Evolutionary conservation across 805 yeast species (phyloP).

Genomic region (Metschnikowia gelsemii): DNA sequence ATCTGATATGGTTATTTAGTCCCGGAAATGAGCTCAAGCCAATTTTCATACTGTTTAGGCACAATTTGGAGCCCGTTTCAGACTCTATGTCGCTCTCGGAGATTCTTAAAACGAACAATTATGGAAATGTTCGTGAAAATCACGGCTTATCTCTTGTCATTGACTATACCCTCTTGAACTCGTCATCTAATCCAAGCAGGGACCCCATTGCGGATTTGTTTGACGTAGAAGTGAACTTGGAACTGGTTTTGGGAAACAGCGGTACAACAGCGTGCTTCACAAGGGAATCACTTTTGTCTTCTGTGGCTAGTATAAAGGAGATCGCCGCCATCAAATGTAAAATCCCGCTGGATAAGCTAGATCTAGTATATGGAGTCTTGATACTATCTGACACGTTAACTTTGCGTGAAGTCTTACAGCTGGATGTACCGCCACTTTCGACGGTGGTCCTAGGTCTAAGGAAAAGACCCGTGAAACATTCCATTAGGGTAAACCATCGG

Average conservation of each 20-base stretch:
- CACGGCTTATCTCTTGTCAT: slow-evolving; percentile 20
- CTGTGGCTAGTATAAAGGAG: slow-evolving; percentile 22
- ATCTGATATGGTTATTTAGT: slow-evolving; percentile 33
- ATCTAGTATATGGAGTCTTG: not conserved
- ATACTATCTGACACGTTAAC: slow-evolving; percentile 7
- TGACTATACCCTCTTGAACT: slow-evolving; percentile 26
- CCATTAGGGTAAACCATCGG: not conserved
- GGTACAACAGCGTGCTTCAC: slow-evolving; percentile 10
- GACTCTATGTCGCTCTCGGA: slow-evolving; percentile 19
- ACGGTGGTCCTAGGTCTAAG: slow-evolving; percentile 16
- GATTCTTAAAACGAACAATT: slow-evolving; percentile 12
- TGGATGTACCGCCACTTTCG: slow-evolving; percentile 31
- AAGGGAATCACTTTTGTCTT: slow-evolving; percentile 24
- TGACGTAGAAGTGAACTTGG: slow-evolving; percentile 18
- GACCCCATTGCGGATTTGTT: slow-evolving; percentile 29
- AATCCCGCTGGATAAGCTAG: not conserved
- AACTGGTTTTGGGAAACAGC: slow-evolving; percentile 5
- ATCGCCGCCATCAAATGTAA: slow-evolving; percentile 17
- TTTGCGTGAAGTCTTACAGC: slow-evolving; percentile 17
- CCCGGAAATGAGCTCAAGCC: slow-evolving; percentile 27
- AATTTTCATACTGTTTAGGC: slow-evolving; percentile 20
- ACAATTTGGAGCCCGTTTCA: slow-evolving; percentile 12
- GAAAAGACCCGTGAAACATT: not conserved
- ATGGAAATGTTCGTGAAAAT: not conserved
- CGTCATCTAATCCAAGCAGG: slow-evolving; percentile 22